Conservation (phyloP, 306 rosid species). For the Lathyrus sativus region DNA sequence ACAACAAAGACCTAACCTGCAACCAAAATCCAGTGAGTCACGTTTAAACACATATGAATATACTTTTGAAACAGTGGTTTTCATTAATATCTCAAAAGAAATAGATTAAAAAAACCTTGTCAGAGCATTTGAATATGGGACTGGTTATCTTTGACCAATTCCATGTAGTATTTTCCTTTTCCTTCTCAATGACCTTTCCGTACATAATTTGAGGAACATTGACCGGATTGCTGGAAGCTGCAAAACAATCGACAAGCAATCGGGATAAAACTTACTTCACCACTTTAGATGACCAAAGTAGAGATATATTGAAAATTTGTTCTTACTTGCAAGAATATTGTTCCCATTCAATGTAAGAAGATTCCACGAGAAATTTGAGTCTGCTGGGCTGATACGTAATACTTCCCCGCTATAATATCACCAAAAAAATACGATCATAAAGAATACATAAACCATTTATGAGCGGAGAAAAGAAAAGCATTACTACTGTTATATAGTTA, state of each 20-base stretch:
- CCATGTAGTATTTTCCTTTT: slow-evolving; percentile 48
- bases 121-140: slow-evolving; percentile 56
- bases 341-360: slow-evolving; percentile 66
- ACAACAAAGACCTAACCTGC: slow-evolving; percentile 64
- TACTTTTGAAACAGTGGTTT: not conserved
- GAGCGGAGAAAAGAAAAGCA: slow-evolving; percentile 17
- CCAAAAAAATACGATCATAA: no score
- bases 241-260: slow-evolving; percentile 27
- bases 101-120: slow-evolving; percentile 60
- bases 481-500: slow-evolving; percentile 30
- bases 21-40: slow-evolving; percentile 27
- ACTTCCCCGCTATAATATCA: slow-evolving; percentile 59
- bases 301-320: slow-evolving; percentile 31
- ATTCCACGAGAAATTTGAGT: slow-evolving; percentile 68
- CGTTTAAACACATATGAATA: slow-evolving; percentile 23
- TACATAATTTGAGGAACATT: slow-evolving; percentile 76
- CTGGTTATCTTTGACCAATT: slow-evolving; percentile 60
- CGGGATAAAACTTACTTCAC: slow-evolving; percentile 5
- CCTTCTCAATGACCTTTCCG: slow-evolving; percentile 51
- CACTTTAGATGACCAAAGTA: slow-evolving; percentile 14
- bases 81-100: slow-evolving; percentile 10
- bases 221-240: slow-evolving; percentile 79
- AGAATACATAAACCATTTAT: not conserved
- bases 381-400: slow-evolving; percentile 55
- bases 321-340: slow-evolving; percentile 71